phyloP scores from a whole-genome alignment of 306 rosid species.

The Geum urbanum region DNA sequence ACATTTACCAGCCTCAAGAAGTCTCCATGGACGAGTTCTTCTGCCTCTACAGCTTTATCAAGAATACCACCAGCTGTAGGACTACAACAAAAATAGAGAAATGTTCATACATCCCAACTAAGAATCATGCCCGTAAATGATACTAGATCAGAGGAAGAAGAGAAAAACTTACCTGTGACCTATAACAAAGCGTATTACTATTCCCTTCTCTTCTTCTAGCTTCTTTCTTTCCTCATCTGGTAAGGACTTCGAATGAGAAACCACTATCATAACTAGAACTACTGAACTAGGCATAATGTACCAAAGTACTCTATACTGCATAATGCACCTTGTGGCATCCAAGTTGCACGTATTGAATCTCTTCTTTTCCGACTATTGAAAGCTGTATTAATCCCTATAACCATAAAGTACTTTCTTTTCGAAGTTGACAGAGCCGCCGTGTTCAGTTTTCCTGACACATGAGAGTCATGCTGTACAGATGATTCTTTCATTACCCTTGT shows the following conservation, averaged over 20 bases:
- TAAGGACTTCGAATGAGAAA: constrained; percentile 22
- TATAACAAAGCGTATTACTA: constrained; percentile 77
- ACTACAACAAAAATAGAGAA: constrained; percentile 30
- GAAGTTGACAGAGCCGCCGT: constrained; percentile 31
- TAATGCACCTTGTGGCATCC: constrained; percentile 89
- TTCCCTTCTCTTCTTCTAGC: constrained; percentile 86
- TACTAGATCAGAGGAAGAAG: neutral
- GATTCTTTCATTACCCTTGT: constrained; percentile 31
- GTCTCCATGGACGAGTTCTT: constrained; percentile 67
- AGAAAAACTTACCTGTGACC: constrained; percentile 71
- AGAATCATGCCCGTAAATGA: neutral
- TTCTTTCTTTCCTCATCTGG: constrained; percentile 63
- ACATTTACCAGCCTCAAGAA: constrained; percentile 78
- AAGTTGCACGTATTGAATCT: constrained; percentile 84
- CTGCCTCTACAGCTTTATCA: constrained; percentile 71
- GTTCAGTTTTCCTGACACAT: constrained; percentile 38
- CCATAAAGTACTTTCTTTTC: constrained; percentile 65
- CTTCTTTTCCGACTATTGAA: constrained; percentile 76
- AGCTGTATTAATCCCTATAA: constrained; percentile 88
- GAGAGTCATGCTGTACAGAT: constrained; percentile 38
- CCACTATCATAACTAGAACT: constrained; percentile 16
- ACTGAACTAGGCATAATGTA: constrained; percentile 1
- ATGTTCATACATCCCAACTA: neutral
- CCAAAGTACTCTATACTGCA: too few relatives aligned
- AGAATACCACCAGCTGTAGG: constrained; percentile 77